Evolutionary conservation across 2,329 filamentous ascomycete genomes (phyloP).

Genomic region (Trichophyton verrucosum): DNA sequence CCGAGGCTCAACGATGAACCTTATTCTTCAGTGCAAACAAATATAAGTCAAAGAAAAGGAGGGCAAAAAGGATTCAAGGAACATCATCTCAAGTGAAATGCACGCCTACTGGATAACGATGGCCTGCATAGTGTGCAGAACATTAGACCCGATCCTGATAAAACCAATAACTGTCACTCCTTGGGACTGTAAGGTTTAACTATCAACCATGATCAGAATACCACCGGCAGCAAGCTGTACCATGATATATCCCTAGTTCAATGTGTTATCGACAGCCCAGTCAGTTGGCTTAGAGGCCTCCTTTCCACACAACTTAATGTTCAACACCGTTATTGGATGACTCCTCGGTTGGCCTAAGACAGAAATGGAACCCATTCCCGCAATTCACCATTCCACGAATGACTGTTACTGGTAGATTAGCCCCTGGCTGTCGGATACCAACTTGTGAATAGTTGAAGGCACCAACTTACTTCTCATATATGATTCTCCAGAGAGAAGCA

Average conservation of each 20-base stretch:
- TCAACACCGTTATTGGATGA: neutral
- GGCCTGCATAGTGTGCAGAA: too few species aligned
- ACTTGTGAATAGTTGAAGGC: neutral
- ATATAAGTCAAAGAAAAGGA: too few species aligned
- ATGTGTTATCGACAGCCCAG: neutral
- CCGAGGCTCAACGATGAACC: neutral
- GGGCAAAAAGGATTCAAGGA: too few species aligned
- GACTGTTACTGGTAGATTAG: slow-evolving; percentile 17
- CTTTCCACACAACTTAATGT: neutral
- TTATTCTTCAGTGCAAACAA: neutral
- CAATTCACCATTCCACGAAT: slow-evolving; percentile 25
- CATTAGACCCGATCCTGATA: too few species aligned
- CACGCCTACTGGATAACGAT: too few species aligned
- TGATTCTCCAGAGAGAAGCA: slow-evolving; percentile 23
- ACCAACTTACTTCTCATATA: slow-evolving; percentile 26
- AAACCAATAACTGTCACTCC: too few species aligned
- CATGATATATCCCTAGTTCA: neutral
- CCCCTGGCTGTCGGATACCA: slow-evolving; percentile 10
- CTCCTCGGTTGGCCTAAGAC: neutral
- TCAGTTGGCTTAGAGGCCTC: neutral
- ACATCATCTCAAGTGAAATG: too few species aligned
- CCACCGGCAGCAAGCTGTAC: neutral
- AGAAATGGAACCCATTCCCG: slow-evolving; percentile 25
- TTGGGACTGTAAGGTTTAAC: too few species aligned
- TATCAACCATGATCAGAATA: neutral